These are phyloP conservation scores for Wickerhamomyces hampshirensis DNA, from an alignment of 805 yeast species.

Conservation along the genomic window DNA sequence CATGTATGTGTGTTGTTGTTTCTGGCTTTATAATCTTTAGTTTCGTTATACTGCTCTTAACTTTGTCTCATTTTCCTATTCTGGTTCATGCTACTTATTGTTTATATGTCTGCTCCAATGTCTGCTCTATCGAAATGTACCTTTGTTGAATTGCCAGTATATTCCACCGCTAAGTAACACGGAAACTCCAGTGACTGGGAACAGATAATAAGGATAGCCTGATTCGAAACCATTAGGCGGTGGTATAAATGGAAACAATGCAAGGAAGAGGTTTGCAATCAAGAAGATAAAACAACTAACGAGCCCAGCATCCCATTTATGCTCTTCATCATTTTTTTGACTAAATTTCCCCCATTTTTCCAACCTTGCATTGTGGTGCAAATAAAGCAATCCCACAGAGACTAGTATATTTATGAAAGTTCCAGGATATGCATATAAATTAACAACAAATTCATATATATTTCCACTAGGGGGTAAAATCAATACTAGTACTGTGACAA, in stretches of 20 bases:
- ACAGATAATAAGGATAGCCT: slow-evolving; percentile 47
- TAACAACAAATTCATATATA: slow-evolving; percentile 59
- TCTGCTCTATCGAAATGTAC: not conserved
- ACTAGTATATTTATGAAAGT: slow-evolving; percentile 52
- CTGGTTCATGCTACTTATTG: too few species aligned
- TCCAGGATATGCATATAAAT: slow-evolving; percentile 59
- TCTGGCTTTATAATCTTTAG: too few species aligned
- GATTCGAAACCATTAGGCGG: slow-evolving; percentile 36
- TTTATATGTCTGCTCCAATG: too few species aligned
- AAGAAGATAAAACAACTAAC: slow-evolving; percentile 33
- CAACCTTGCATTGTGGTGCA: slow-evolving; percentile 35
- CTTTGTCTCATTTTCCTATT: too few species aligned
- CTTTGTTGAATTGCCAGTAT: slow-evolving; percentile 27
- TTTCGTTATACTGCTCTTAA: too few species aligned
- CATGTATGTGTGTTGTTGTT: not conserved
- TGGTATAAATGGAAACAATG: slow-evolving; percentile 52
- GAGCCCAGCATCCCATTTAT: slow-evolving; percentile 27
- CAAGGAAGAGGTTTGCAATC: slow-evolving; percentile 42
- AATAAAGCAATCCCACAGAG: slow-evolving; percentile 47
- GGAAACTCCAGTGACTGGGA: slow-evolving; percentile 48
- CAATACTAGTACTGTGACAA: slow-evolving; percentile 47
- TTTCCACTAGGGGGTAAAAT: slow-evolving; percentile 59
- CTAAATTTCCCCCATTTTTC: slow-evolving; percentile 36
- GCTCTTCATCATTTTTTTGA: slow-evolving; percentile 7
- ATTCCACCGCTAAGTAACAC: slow-evolving; percentile 40